Evolutionary conservation across 1,139 yeast species (phyloP), one percentile per base, ranked within the genome.

Genomic region (Geotrichum carabidarum): DNA sequence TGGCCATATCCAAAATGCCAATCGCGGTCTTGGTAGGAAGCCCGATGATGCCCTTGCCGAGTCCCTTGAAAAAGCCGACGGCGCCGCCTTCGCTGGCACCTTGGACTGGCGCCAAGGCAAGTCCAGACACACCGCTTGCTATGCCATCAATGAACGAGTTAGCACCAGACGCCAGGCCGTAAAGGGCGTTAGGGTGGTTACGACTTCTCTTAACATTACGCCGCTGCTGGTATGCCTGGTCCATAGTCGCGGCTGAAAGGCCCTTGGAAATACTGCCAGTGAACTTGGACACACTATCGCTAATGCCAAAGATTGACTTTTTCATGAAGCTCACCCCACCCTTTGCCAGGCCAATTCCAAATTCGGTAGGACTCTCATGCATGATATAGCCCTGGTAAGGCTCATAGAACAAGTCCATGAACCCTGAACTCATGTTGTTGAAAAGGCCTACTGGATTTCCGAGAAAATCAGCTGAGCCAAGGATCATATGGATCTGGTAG

Each of bases 391-490:
- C 99, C 67, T 90, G 94, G 65, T 93, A 93, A 1, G 99, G 99
- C 66, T 93, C 98, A 67, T 93, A 93, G 68, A 93, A 94, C 37
- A 93, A 85, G 70, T 93, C 99, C 78, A 89, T 80, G 8, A 93
- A 95, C 51, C 99, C 99, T 0, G 96, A 88, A 55, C 96, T 84
- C 58, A 93, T 75, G 61, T 90, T 90, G 66, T 88, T 93, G 72
- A 93, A 93, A 56, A 93, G 74, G 1, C 99, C 99, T 34, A 94
- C 98, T 0, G 99, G 99, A 62, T 94, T 93, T 30, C 99, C 99
- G 53, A 93, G 74, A 64, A 93, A 81, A 70, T 93, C 99, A 0
- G 99, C 99, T 17, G 97, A 89, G 0, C 99, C 99, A 48, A 93
- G 75, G 53, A 93, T 83, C 70, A 89, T 90, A 70, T 93, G 95